Evolutionary conservation across 305 asterid genomes (phyloP).

Genomic region (Fraxinus greggii): DNA sequence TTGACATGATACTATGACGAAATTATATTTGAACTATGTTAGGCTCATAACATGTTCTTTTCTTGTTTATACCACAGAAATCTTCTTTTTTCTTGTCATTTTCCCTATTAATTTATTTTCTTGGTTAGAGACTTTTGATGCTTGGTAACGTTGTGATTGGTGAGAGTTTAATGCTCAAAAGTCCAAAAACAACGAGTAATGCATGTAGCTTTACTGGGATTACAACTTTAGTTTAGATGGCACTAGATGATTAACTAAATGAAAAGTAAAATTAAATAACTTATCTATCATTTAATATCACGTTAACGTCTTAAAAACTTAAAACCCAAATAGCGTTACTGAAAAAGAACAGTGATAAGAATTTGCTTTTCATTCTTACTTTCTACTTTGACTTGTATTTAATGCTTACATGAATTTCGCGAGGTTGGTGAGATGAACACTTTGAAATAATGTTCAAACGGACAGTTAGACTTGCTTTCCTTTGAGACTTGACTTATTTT

Average conservation of each 20-base stretch:
- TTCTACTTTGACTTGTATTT: background rate
- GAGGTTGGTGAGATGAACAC: background rate
- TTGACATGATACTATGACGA: background rate
- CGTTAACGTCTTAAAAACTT: too few species aligned
- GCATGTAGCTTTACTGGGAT: too few species aligned
- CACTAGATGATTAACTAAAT: too few species aligned
- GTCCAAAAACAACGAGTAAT: background rate
- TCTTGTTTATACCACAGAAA: background rate
- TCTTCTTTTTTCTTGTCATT: background rate
- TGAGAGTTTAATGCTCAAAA: background rate
- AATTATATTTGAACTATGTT: background rate
- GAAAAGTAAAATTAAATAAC: too few species aligned
- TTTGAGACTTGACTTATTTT: background rate
- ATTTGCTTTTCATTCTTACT: background rate
- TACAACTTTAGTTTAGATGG: too few species aligned
- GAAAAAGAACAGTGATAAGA: background rate
- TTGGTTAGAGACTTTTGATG: background rate
- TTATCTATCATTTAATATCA: too few species aligned
- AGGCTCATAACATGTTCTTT: background rate
- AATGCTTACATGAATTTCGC: background rate
- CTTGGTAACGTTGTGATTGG: background rate
- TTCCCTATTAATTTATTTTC: background rate
- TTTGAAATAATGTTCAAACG: background rate
- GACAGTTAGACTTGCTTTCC: background rate
- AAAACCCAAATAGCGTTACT: too few species aligned